Percentiles rank a stretch among this genome's conserved stretches.
Evolutionary conservation across 495 filamentous ascomycete species (phyloP).

Genomic region (Penicillium argentinense): DNA sequence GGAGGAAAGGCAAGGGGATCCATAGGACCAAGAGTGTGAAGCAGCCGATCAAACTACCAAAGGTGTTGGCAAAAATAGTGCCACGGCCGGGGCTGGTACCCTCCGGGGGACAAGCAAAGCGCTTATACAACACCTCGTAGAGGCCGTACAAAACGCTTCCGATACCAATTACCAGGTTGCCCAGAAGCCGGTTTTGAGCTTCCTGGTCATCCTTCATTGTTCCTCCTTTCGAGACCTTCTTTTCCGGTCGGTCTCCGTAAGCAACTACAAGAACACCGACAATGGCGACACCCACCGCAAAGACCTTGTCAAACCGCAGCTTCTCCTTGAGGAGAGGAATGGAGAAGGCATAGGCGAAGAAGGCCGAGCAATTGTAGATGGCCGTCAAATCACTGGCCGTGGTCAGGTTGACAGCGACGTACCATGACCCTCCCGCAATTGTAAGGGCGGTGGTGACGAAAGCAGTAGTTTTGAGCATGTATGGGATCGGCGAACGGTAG

Average conservation of each 20-base stretch:
- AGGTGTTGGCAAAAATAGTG: constrained; percentile 90
- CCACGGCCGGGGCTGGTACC: constrained; percentile 75
- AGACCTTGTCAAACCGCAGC: constrained; percentile 72
- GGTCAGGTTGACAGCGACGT: constrained; percentile 89
- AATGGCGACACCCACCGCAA: constrained; percentile 83
- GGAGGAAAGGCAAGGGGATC: constrained; percentile 86
- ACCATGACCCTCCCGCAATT: constrained; percentile 91
- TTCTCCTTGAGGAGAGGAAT: constrained; percentile 86
- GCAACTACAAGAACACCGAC: constrained; percentile 87
- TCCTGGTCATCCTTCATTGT: constrained; percentile 46
- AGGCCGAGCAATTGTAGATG: constrained; percentile 98
- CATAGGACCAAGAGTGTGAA: constrained; percentile 88
- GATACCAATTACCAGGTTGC: constrained; percentile 90
- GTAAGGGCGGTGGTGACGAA: constrained; percentile 86
- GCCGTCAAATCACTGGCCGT: constrained; percentile 90
- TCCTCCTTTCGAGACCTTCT: constrained; percentile 53
- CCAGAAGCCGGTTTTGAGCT: constrained; percentile 62
- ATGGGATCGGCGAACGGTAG: constrained; percentile 62
- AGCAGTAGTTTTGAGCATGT: constrained; percentile 74
- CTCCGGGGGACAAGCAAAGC: constrained; percentile 86
- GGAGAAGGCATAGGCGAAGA: constrained; percentile 96
- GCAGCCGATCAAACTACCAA: constrained; percentile 78
- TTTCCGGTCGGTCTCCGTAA: constrained; percentile 68
- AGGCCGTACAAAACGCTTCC: constrained; percentile 93
- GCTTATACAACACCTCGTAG: constrained; percentile 97